Conservation (phyloP, 2,329 filamentous ascomycete species). For the Calonectria pseudoreteaudii region DNA sequence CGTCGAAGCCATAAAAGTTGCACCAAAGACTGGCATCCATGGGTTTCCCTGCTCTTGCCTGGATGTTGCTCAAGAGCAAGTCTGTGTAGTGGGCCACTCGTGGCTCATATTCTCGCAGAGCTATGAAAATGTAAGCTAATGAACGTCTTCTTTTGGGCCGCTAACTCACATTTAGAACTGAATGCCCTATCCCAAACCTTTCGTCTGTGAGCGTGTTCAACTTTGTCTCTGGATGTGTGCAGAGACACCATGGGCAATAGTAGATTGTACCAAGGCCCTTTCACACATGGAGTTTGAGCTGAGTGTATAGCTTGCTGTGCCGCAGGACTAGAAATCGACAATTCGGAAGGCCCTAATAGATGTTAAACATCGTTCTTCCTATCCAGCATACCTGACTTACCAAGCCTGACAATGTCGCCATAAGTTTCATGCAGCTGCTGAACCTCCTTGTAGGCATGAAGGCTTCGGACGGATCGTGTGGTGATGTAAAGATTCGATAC, state of each 20-base stretch:
- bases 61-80: background rate
- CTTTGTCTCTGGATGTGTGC: background rate
- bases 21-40: constrained; percentile 17
- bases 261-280: constrained; percentile 5
- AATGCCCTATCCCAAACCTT: constrained; percentile 7
- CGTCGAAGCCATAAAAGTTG: constrained; percentile 48
- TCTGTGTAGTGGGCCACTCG: constrained; percentile 17
- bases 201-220: background rate
- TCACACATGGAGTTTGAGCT: background rate
- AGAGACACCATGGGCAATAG: background rate
- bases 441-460: background rate
- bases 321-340: background rate
- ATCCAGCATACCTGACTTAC: background rate
- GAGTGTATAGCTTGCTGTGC: constrained; percentile 2
- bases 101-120: constrained; percentile 23
- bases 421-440: background rate
- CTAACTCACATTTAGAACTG: background rate
- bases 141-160: background rate
- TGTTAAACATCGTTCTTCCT: background rate
- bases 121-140: background rate
- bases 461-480: background rate
- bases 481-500: background rate
- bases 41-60: background rate
- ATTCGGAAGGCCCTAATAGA: background rate
- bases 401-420: constrained; percentile 9